Evolutionary conservation across 2,329 filamentous ascomycete genomes (phyloP).

Genomic region (Hymenoscyphus infarciens): DNA sequence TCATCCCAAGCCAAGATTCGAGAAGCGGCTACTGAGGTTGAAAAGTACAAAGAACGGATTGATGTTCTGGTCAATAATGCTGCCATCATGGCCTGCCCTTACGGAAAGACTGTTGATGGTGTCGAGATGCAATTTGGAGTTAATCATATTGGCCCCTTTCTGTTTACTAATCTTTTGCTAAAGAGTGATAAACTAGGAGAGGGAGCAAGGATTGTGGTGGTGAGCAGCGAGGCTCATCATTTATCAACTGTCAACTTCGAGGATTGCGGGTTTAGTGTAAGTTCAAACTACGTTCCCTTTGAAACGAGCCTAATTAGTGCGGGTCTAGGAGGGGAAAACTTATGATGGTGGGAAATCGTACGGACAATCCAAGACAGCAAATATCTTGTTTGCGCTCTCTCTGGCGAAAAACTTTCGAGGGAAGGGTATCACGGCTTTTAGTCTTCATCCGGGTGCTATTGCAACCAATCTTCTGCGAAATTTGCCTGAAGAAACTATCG

Average conservation of each 20-base stretch:
- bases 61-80: conserved; percentile 26
- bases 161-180: conserved; percentile 46
- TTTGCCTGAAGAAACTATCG: too few relatives aligned
- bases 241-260: conserved; percentile 40
- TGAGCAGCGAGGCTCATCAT: conserved; percentile 44
- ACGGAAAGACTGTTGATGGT: conserved; percentile 37
- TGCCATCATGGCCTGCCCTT: conserved; percentile 15
- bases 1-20: conserved; percentile 29
- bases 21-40: conserved; percentile 17
- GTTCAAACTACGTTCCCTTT: background rate
- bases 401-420: too few relatives aligned
- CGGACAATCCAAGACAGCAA: too few relatives aligned
- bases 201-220: conserved; percentile 34
- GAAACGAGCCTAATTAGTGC: too few relatives aligned
- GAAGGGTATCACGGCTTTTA: too few relatives aligned
- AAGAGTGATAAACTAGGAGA: conserved; percentile 38
- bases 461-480: too few relatives aligned
- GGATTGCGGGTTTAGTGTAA: background rate
- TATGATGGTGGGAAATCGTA: too few relatives aligned
- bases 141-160: conserved; percentile 52
- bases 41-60: background rate
- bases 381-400: too few relatives aligned
- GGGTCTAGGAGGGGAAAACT: too few relatives aligned
- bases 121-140: conserved; percentile 49
- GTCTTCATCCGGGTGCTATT: too few relatives aligned